These are phyloP conservation scores for Claviceps humidiphila DNA, from an alignment of 2,329 filamentous ascomycete species.

Conservation along the genomic window DNA sequence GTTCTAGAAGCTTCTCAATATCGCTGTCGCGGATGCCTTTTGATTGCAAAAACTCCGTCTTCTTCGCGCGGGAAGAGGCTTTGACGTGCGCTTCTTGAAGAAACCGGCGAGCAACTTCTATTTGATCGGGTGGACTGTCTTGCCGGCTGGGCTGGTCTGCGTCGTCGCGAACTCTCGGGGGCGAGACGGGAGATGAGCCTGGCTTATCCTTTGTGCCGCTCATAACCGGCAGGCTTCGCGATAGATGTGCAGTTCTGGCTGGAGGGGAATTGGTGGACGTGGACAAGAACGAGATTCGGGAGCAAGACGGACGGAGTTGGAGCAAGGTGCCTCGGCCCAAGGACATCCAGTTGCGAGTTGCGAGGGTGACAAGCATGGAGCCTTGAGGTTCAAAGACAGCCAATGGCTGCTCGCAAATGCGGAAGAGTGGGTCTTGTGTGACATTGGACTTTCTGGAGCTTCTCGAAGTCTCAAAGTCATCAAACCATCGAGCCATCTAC, in stretches of 20 bases:
- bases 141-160: conserved; percentile 2
- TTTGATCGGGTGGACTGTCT: conserved; percentile 15
- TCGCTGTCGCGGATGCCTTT: conserved; percentile 60
- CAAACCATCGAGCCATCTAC: neutral
- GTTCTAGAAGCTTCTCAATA: conserved; percentile 50
- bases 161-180: conserved; percentile 19
- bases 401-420: neutral
- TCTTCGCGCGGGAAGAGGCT: conserved; percentile 55
- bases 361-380: neutral
- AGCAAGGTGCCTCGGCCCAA: conserved; percentile 1
- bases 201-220: conserved; percentile 19
- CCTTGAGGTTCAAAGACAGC: neutral
- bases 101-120: conserved; percentile 61
- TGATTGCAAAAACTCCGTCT: conserved; percentile 60
- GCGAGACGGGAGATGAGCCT: conserved; percentile 13
- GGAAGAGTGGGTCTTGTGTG: neutral
- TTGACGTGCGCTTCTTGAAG: conserved; percentile 62
- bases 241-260: neutral
- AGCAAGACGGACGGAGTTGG: neutral
- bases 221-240: conserved; percentile 11
- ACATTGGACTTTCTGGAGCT: neutral
- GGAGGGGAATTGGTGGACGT: neutral
- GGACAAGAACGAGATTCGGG: too few relatives aligned
- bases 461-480: neutral
- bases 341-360: neutral